Evolutionary conservation across 139 green algal genomes (phyloP), one percentile per base, ranked within the genome.

Genomic region (Gonium pectorale): DNA sequence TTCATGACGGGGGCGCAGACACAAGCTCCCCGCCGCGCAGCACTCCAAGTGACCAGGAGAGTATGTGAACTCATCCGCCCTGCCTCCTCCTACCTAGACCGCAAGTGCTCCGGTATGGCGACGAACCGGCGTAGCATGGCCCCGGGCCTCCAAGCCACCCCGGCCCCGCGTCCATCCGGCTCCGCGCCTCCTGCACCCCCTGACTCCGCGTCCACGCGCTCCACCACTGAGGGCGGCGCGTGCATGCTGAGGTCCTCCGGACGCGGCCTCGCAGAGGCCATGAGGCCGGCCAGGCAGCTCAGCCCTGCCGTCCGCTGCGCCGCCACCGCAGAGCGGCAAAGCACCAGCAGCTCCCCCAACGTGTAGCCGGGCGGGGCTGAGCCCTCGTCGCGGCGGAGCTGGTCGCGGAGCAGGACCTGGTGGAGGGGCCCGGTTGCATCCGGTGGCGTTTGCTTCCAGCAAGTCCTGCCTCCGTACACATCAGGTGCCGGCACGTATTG

Each of bases 241-340:
- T 66, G 35, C 73, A 81, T 27, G 26, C 31, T 26, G 54, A 68
- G 29, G 37, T 72, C 83, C 72, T 69, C 72, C 1, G 81, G 31
- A 35, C 62, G 69, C 37, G 86, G 90, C 77, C 85, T 52, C 22
- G 89, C 85, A 38, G 29, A 37, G 29, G 52, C 56, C 63, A 94
- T 79, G 59, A 96, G 59, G 5, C 84, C 87, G 0, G 71, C 80
- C 60, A 96, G 80, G 60, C 92, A 81, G 63, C 85, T 82, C 66
- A 95, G 86, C 21, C 85, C 93, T 29, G 89, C 81, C 44, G 82
- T 68, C 4, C 93, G 85, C 80, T 96, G 93, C 38, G 86, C 73
- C 13, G 88, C 77, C 73, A 93, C 71, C 7, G 64, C 62, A 77
- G 87, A 93, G 49, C 93, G 79, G 3, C 89, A 85, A 63, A 96